These are phyloP conservation scores for Trichoderma simmonsii DNA, from an alignment of 2,329 filamentous ascomycete species.

Conservation along the genomic window DNA sequence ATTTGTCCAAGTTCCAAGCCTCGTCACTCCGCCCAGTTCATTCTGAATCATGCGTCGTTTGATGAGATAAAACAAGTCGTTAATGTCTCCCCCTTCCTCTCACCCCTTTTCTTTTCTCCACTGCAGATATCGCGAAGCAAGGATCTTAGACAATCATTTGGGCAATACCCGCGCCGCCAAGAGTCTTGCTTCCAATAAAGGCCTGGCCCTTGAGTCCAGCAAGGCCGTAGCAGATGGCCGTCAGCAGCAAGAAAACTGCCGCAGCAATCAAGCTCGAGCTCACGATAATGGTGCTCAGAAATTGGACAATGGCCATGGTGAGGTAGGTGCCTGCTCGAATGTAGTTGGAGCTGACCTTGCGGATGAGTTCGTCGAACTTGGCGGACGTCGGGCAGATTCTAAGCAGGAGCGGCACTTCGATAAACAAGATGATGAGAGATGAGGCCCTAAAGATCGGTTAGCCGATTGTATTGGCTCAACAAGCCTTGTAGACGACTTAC, in stretches of 20 bases:
- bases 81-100: neutral
- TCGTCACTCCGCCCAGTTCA: neutral
- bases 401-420: constrained; percentile 89
- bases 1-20: constrained; percentile 13
- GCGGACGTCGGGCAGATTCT: constrained; percentile 95
- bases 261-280: constrained; percentile 78
- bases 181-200: constrained; percentile 90
- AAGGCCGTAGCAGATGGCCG: constrained; percentile 74
- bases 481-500: constrained; percentile 38
- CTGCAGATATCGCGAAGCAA: neutral
- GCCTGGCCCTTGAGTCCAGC: constrained; percentile 79
- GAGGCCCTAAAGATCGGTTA: constrained; percentile 51
- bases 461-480: neutral
- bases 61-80: neutral
- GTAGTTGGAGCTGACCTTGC: constrained; percentile 92
- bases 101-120: neutral
- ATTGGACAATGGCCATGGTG: constrained; percentile 78
- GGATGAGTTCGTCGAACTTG: constrained; percentile 84
- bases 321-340: constrained; percentile 88
- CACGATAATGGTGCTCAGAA: constrained; percentile 67
- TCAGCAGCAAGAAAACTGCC: constrained; percentile 74
- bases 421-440: constrained; percentile 73
- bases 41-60: constrained; percentile 14
- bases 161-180: constrained; percentile 88
- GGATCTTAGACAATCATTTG: constrained; percentile 87